These are phyloP conservation scores for Diaporthe aspalathi DNA, from an alignment of 2,329 filamentous ascomycete species.

Conservation along the genomic window DNA sequence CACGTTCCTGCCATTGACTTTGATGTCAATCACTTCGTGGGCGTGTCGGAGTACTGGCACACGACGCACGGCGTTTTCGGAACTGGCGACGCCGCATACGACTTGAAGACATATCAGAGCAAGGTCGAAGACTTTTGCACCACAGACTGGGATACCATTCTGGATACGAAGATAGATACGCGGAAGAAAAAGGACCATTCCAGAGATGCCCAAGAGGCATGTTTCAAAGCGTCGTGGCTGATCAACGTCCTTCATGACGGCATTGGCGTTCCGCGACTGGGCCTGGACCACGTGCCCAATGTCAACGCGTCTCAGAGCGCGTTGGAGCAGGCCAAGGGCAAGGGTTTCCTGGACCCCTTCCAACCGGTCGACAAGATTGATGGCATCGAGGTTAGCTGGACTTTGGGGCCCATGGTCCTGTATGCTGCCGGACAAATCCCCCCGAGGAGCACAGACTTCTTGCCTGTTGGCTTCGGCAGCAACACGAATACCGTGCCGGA, in stretches of 20 bases:
- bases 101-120: constrained; percentile 88
- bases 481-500: constrained; percentile 76
- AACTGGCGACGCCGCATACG: constrained; percentile 84
- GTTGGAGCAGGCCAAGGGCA: constrained; percentile 74
- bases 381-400: constrained; percentile 95
- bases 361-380: constrained; percentile 93
- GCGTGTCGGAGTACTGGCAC: constrained; percentile 99
- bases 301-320: constrained; percentile 80
- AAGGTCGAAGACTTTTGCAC: constrained; percentile 88
- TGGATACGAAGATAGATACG: constrained; percentile 68
- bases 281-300: constrained; percentile 72
- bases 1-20: constrained; percentile 97
- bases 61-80: constrained; percentile 96
- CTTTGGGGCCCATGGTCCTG: constrained; percentile 93
- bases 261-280: constrained; percentile 89
- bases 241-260: constrained; percentile 97
- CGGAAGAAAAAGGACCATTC: constrained; percentile 81
- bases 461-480: constrained; percentile 93
- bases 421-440: constrained; percentile 92
- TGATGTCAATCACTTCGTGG: constrained; percentile 96
- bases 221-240: constrained; percentile 98
- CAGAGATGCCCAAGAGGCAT: constrained; percentile 84
- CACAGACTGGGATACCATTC: constrained; percentile 82
- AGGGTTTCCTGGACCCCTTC: constrained; percentile 86
- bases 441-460: constrained; percentile 65